These are phyloP conservation scores for Globisporangium polare DNA, from an alignment of 352 stramenopile species.

Conservation along the genomic window DNA sequence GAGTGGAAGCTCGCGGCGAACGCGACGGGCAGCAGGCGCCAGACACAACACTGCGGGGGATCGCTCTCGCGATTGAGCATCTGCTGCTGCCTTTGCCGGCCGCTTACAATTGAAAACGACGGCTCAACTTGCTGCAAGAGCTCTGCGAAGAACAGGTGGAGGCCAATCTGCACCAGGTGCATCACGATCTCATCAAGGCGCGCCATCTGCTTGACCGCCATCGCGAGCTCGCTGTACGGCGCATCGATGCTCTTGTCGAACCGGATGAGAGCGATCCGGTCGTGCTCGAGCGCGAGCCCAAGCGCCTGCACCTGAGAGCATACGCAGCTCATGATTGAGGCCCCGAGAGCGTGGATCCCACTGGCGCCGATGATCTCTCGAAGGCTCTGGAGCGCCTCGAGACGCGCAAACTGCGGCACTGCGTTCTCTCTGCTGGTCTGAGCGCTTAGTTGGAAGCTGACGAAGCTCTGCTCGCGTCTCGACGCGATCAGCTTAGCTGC, in stretches of 20 bases:
- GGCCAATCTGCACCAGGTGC: constrained; percentile 13
- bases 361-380: constrained; percentile 12
- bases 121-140: constrained; percentile 7
- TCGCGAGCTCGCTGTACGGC: constrained; percentile 20
- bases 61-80: constrained; percentile 20
- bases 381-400: constrained; percentile 13
- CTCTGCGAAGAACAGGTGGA: constrained; percentile 18
- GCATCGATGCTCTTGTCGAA: constrained; percentile 22
- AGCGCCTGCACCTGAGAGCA: constrained; percentile 14
- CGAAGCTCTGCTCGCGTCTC: constrained; percentile 1
- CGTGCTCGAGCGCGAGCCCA: constrained; percentile 17
- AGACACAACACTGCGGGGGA: constrained; percentile 9
- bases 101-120: not conserved
- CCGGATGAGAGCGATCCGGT: constrained; percentile 33
- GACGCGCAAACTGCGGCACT: constrained; percentile 4
- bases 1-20: constrained; percentile 42
- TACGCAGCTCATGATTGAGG: constrained; percentile 1
- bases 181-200: constrained; percentile 16
- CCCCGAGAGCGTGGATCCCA: constrained; percentile 12
- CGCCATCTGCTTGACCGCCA: constrained; percentile 30
- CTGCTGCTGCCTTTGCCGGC: constrained; percentile 4
- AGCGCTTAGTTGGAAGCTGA: not conserved
- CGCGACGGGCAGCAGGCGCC: constrained; percentile 38
- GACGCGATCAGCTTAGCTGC: constrained; percentile 12
- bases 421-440: no score